phyloP scores from a whole-genome alignment of 768 basidiomycete species.

The Pisolithus albus region DNA sequence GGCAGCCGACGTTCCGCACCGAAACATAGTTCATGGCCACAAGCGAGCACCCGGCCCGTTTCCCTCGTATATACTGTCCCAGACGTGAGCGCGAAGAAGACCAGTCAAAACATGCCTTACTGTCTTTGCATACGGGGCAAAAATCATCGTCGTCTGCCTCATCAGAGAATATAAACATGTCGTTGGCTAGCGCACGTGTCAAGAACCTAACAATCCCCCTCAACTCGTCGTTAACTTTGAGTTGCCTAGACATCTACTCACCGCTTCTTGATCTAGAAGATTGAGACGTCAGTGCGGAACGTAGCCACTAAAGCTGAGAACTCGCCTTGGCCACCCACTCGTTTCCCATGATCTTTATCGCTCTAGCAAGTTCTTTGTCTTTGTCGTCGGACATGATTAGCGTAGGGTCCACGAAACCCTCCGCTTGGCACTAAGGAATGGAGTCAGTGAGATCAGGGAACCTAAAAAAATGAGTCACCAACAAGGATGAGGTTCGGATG shows the following conservation, averaged over 20 bases:
- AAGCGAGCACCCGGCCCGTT: constrained; percentile 55
- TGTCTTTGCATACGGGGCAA: constrained; percentile 65
- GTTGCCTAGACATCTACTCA: background rate
- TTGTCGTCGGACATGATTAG: constrained; percentile 39
- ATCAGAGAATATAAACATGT: constrained; percentile 41
- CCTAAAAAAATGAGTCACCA: background rate
- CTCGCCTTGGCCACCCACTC: constrained; percentile 28
- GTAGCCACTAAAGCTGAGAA: background rate
- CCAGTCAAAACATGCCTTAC: constrained; percentile 28
- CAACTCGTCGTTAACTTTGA: background rate
- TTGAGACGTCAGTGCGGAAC: background rate
- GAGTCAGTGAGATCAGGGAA: background rate
- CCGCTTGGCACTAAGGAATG: constrained; percentile 31
- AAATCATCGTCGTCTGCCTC: constrained; percentile 38
- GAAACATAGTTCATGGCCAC: constrained; percentile 62
- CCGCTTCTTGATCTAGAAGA: constrained; percentile 31
- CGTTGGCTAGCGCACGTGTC: constrained; percentile 38
- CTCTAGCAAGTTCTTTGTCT: constrained; percentile 54
- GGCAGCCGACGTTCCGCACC: constrained; percentile 29
- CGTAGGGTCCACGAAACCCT: constrained; percentile 46
- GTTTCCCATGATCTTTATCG: constrained; percentile 38
- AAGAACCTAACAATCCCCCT: constrained; percentile 28
- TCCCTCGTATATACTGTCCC: constrained; percentile 40
- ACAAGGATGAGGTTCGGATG: constrained; percentile 69
- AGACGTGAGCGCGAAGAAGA: background rate